These are phyloP conservation scores for Borovskyia barvae DNA, from an alignment of 208 protist genomes.

Conservation along the genomic window DNA sequence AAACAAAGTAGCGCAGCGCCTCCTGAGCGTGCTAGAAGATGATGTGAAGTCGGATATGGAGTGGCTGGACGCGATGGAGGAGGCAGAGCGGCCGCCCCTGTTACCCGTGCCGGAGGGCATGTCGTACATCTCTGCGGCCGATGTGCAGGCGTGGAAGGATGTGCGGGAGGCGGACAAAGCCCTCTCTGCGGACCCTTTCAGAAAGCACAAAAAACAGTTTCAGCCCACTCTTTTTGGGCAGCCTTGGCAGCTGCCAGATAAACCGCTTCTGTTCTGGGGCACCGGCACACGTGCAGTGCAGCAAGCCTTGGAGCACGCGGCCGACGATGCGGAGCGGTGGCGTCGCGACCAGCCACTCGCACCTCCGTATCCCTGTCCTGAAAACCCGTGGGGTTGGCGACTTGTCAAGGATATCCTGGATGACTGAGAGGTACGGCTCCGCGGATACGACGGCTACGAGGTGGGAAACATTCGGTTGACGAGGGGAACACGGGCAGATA, in stretches of 20 bases:
- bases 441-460: background rate
- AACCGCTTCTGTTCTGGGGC: slow-evolving; percentile 86
- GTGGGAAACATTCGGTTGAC: background rate
- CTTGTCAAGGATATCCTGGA: slow-evolving; percentile 77
- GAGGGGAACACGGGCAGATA: background rate
- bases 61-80: slow-evolving; percentile 81
- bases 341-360: slow-evolving; percentile 50
- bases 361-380: slow-evolving; percentile 79
- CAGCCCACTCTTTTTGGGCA: slow-evolving; percentile 68
- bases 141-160: slow-evolving; percentile 65
- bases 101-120: slow-evolving; percentile 81
- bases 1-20: slow-evolving; percentile 32
- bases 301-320: slow-evolving; percentile 83
- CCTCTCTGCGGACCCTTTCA: slow-evolving; percentile 61
- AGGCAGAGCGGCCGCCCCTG: slow-evolving; percentile 78
- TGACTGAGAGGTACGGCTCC: slow-evolving; percentile 18
- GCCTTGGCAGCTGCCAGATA: slow-evolving; percentile 69
- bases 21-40: slow-evolving; percentile 65
- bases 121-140: slow-evolving; percentile 82
- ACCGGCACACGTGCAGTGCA: slow-evolving; percentile 74
- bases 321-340: slow-evolving; percentile 64
- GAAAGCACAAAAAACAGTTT: slow-evolving; percentile 33
- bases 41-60: slow-evolving; percentile 73
- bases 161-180: slow-evolving; percentile 43
- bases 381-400: slow-evolving; percentile 86